Percentiles rank a stretch among this genome's conserved stretches.
Evolutionary conservation across 139 green algal genomes (phyloP).

Genomic region (Tetradesmus obliquus): DNA sequence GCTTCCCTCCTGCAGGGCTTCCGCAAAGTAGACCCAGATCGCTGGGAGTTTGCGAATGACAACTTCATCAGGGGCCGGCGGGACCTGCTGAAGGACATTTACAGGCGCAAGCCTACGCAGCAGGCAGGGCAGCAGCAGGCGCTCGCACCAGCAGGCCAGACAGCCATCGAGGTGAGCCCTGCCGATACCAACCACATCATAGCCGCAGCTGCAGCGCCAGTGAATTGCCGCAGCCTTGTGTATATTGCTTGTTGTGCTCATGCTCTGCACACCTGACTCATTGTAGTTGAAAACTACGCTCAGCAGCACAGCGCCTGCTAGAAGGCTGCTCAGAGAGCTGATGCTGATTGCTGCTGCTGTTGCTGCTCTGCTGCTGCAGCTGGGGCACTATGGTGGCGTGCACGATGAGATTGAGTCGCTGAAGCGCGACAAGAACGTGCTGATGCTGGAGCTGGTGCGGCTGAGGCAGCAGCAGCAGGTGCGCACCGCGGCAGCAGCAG

Average conservation of each 20-base stretch:
- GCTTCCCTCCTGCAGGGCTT: conserved; percentile 82
- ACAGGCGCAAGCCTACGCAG: conserved; percentile 77
- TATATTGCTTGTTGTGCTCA: neutral
- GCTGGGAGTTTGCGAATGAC: conserved; percentile 98
- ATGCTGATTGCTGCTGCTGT: neutral
- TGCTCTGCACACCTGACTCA: too few species aligned
- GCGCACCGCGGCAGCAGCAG: neutral
- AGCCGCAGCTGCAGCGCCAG: neutral
- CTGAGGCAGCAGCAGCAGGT: conserved; percentile 83
- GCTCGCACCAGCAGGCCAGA: conserved; percentile 40
- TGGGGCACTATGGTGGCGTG: conserved; percentile 85
- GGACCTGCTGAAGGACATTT: conserved; percentile 87
- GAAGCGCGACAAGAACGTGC: conserved; percentile 90
- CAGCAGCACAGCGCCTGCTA: neutral
- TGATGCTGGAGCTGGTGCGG: conserved; percentile 91
- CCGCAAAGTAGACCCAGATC: conserved; percentile 95
- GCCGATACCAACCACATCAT: too few species aligned
- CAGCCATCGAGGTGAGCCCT: conserved; percentile 54
- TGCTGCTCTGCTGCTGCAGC: conserved; percentile 57
- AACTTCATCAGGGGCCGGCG: conserved; percentile 82
- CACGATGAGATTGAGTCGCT: conserved; percentile 85
- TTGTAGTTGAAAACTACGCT: too few species aligned
- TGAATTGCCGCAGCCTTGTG: neutral
- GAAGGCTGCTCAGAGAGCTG: neutral
- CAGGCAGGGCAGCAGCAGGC: conserved; percentile 1